phyloP scores from a whole-genome alignment of 768 basidiomycete species.

The Mycena maculata region DNA sequence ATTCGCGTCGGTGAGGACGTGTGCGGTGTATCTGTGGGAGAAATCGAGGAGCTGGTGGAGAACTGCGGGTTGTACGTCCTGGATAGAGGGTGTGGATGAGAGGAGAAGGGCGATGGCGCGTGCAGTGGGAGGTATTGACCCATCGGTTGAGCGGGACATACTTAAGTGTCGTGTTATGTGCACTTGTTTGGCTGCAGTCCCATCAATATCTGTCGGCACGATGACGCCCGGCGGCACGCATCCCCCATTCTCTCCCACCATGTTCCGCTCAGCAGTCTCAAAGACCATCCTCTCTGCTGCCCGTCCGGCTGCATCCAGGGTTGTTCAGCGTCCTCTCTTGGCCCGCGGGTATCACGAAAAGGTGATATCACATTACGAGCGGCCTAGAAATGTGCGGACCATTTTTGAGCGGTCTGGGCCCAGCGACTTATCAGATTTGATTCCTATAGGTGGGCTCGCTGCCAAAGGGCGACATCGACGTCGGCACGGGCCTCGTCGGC shows the following conservation, averaged over 20 bases:
- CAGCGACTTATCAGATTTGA: slow-evolving; percentile 69
- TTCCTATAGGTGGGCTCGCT: slow-evolving; percentile 92
- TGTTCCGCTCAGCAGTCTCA: slow-evolving; percentile 75
- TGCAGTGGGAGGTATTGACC: slow-evolving; percentile 86
- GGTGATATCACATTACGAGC: slow-evolving; percentile 97
- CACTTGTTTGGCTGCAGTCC: neutral
- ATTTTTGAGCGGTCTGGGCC: slow-evolving; percentile 49
- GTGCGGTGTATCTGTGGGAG: slow-evolving; percentile 84
- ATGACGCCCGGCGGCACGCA: neutral
- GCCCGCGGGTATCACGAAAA: slow-evolving; percentile 92
- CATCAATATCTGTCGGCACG: neutral
- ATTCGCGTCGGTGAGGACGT: slow-evolving; percentile 85
- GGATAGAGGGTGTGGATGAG: slow-evolving; percentile 84
- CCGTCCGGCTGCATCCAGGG: slow-evolving; percentile 54
- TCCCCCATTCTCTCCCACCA: slow-evolving; percentile 54
- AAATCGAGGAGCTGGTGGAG: slow-evolving; percentile 91
- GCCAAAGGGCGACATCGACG: slow-evolving; percentile 89
- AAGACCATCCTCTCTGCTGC: slow-evolving; percentile 61
- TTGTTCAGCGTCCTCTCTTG: slow-evolving; percentile 60
- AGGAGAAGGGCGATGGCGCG: slow-evolving; percentile 86
- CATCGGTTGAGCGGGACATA: slow-evolving; percentile 58
- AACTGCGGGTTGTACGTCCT: slow-evolving; percentile 88
- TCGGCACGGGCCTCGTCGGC: slow-evolving; percentile 97
- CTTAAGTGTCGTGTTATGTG: slow-evolving; percentile 6
- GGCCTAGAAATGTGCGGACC: slow-evolving; percentile 90